Percentiles rank a stretch among this genome's conserved stretches.
Evolutionary conservation across 1,284 basidiomycete genomes (phyloP).

Genomic region (Ceratobasidium sp.): DNA sequence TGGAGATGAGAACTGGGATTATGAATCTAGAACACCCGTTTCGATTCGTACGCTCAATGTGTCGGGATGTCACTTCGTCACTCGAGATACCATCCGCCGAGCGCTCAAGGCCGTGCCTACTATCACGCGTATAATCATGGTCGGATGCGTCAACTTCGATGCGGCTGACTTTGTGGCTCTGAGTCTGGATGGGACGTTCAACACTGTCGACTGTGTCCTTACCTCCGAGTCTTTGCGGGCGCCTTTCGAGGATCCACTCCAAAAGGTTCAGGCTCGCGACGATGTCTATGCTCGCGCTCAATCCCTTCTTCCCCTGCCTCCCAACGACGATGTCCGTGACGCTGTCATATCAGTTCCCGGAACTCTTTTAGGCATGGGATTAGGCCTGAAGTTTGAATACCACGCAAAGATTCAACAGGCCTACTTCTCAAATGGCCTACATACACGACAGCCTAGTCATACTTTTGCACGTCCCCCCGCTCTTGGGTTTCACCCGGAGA

Average conservation of each 20-base stretch:
- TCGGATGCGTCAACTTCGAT: slow-evolving; percentile 16
- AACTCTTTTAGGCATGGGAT: neutral
- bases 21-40: neutral
- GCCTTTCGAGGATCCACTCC: neutral
- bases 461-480: slow-evolving; percentile 32
- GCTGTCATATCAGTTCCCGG: neutral
- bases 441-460: slow-evolving; percentile 9
- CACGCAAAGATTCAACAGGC: neutral
- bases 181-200: slow-evolving; percentile 21
- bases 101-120: slow-evolving; percentile 19
- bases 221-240: slow-evolving; percentile 3
- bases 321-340: slow-evolving; percentile 6
- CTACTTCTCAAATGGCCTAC: neutral
- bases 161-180: neutral
- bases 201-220: slow-evolving; percentile 23
- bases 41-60: slow-evolving; percentile 27
- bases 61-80: slow-evolving; percentile 28
- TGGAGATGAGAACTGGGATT: neutral
- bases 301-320: slow-evolving; percentile 9
- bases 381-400: neutral
- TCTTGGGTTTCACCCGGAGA: slow-evolving; percentile 18
- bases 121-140: slow-evolving; percentile 28
- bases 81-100: slow-evolving; percentile 21
- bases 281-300: neutral
- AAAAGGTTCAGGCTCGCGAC: slow-evolving; percentile 4